Evolutionary conservation across 495 filamentous ascomycete genomes (phyloP), one percentile per base, ranked within the genome.

Genomic region (Aspergillus coremiiformis): DNA sequence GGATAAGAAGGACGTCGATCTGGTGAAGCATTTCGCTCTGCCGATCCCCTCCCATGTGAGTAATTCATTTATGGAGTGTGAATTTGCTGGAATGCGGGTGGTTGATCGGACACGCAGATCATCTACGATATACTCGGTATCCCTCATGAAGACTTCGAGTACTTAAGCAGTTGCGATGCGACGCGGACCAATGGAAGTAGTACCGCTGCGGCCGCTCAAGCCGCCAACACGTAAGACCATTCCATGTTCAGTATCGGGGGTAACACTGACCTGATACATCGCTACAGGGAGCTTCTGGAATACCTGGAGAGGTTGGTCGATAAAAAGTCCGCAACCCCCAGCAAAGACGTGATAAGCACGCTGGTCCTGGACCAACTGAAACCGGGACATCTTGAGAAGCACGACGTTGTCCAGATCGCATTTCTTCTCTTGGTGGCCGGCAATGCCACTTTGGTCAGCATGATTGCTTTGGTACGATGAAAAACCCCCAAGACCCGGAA

Each of bases 61-160:
- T 27, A 8, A 4, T 27, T 27, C 45, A 10, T 48, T 26, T 21
- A 12, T 48, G 24, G 45, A 21, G 35, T 17, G 6, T 17, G n/a
- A n/a, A n/a, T 27, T 8, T 27, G 8, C 4, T 27, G 24, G 24
- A 15, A 5, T 5, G 1, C 11, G 11, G 15, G n/a, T 47, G 8
- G n/a, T 29, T 30, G 12, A 29, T 26, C 14, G 9, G 26, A 12
- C 35, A 33, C 20, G 4, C 11, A 48, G 45, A 30, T 48, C 27
- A 48, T 48, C 20, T 48, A 48, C n/a, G 26, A 48, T 19, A 20
- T 48, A 3, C 24, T 48, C 20, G 45, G 45, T 15, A 48, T 48
- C n/a, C 45, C 45, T 19, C 11, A 21, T 20, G 45, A 48, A 33
- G 45, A 48, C n/a, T 32, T 48, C 15, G 26, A 32, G 7, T 48